These are phyloP conservation scores for Yamadazyma aaseri DNA, from an alignment of 1,139 yeast species.

Conservation along the genomic window DNA sequence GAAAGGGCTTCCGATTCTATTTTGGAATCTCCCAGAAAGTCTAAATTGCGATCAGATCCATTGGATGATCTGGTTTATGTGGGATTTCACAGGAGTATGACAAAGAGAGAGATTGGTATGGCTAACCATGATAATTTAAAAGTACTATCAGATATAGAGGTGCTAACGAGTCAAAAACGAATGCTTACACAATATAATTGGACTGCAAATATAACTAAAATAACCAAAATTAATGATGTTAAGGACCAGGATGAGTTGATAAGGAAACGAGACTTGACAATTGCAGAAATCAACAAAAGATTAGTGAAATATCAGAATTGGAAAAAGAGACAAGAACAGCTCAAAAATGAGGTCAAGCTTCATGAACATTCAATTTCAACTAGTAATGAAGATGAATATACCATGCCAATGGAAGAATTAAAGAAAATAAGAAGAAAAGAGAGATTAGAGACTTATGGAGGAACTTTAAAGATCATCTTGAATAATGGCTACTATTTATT, in stretches of 20 bases:
- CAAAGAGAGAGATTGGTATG: slow-evolving; percentile 64
- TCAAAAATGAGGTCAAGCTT: slow-evolving; percentile 27
- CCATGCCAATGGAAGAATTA: slow-evolving; percentile 19
- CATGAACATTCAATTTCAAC: slow-evolving; percentile 14
- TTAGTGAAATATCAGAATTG: slow-evolving; percentile 48
- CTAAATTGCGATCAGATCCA: slow-evolving; percentile 32
- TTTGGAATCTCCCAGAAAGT: slow-evolving; percentile 19
- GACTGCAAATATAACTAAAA: slow-evolving; percentile 48
- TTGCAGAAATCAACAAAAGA: slow-evolving; percentile 47
- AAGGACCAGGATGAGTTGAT: slow-evolving; percentile 48
- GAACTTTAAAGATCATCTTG: slow-evolving; percentile 25
- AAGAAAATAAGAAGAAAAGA: slow-evolving; percentile 20
- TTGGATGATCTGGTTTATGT: slow-evolving; percentile 46
- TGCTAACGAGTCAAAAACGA: slow-evolving; percentile 43
- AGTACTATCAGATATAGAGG: slow-evolving; percentile 51
- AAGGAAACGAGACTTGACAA: slow-evolving; percentile 50
- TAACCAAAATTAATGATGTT: slow-evolving; percentile 53
- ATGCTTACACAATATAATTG: slow-evolving; percentile 55
- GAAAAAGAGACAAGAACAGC: slow-evolving; percentile 32
- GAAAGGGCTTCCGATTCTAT: neutral
- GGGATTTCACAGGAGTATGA: slow-evolving; percentile 60
- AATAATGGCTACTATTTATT: slow-evolving; percentile 29
- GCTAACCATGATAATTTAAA: slow-evolving; percentile 55
- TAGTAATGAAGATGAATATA: slow-evolving; percentile 20
- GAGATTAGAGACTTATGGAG: slow-evolving; percentile 22